Evolutionary conservation across 2,329 filamentous ascomycete genomes (phyloP).

Genomic region (Dactylellina cionopaga): DNA sequence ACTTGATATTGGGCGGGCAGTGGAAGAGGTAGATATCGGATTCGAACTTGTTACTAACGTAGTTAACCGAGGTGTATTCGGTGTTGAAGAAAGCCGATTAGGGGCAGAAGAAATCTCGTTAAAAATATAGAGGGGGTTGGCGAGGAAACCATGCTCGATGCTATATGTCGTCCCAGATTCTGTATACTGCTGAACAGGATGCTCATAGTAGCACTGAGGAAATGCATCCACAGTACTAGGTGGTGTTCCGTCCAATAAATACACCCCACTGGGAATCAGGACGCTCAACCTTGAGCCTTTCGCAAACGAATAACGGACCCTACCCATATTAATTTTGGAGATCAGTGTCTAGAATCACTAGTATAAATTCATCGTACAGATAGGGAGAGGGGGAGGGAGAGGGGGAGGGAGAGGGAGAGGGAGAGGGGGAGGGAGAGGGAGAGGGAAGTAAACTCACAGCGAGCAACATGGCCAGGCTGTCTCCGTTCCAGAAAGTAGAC

Average conservation of each 20-base stretch:
- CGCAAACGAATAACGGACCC: background rate
- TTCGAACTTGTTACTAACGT: no score
- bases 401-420: no score
- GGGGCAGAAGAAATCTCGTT: background rate
- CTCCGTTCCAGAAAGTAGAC: background rate
- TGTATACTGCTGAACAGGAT: background rate
- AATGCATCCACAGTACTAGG: no score
- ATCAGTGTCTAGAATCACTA: no score
- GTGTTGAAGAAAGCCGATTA: no score
- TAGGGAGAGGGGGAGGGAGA: no score
- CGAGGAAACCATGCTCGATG: background rate
- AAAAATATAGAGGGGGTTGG: slow-evolving; percentile 1
- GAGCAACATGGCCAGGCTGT: background rate
- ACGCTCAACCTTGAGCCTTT: background rate
- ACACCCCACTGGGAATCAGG: background rate
- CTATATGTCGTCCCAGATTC: background rate
- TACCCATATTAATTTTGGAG: no score
- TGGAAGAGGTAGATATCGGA: no score
- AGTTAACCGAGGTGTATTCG: no score
- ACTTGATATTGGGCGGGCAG: background rate
- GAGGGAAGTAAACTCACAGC: background rate
- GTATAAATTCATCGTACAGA: background rate
- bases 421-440: no score
- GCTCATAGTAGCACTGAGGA: background rate
- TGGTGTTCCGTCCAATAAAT: no score